Base-by-base conservation (phyloP, 805 yeast genomes). In the Nakazawaea sp. region DNA sequence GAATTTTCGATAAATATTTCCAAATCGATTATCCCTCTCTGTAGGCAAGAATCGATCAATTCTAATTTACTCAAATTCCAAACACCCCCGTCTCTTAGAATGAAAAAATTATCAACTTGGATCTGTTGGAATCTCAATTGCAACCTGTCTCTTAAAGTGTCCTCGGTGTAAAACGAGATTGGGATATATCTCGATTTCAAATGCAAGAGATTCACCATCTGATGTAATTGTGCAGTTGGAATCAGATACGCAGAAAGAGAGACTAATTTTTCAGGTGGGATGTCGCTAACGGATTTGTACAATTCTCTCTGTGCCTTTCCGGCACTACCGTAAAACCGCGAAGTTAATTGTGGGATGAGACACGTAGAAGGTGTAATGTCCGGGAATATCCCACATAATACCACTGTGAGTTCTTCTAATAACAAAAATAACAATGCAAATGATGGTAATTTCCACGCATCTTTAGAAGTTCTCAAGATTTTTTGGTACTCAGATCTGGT, bases 351-450 rank as follows among this genome's bases (percentile, higher is more conserved):
- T 1, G 82, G 82, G 16, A 76, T 52, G 5, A 70, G 59, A 53
- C 86, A 79, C 0, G 84, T 79, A 42, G 68, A 68, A 0, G 86
- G 88, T 3, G 80, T 66, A 11, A 79, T 46, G 28, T 64, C 64
- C 0, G 88, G 87, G 33, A 77, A 56, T 2, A 60, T 42, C 38
- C 63, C 67, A 41, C 80, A 68, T 5, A 79, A 42, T 0, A 72
- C 32, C 1, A 83, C 74, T 0, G 83, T 75, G 33, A 62, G 45
- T 46, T 80, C 87, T 50, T 75, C 74, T 42, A 75, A 68, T 1
- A 77, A 47, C n/a, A 68, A 53, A 42, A 76, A 69, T 1, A 78
- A 46, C 2, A 72, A 47, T 1, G 70, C 81, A 59, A 80, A 80
- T n/a, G 66, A 20, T 4, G 86, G 86, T 19, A 80, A 56, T 49